Evolutionary conservation across 75 land plant species (phyloP), one percentile per base, ranked within the genome.

Genomic region (Cupressus sempervirens): DNA sequence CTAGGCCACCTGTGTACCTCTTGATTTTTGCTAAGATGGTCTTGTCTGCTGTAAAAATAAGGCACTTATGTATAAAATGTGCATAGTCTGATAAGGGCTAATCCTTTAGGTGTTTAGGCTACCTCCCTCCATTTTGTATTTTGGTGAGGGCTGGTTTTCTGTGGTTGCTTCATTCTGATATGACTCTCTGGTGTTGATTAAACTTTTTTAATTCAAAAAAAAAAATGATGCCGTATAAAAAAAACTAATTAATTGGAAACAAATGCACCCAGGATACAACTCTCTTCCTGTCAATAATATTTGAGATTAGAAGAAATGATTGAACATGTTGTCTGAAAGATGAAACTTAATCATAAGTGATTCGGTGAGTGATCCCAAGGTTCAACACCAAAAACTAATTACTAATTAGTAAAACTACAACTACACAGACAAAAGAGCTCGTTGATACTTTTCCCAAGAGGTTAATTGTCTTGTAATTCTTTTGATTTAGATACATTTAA

Each of bases 371-470:
- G 48, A 40, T 0, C 8, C 29, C 26, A 38, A 43, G 20, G 5
- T 23, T 13, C 26, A 38, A 43, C 80, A 77, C n/a, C 0, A 77
- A 77, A 77, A 77, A 5, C 48, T 77, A 77, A 48, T 46, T 41
- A 43, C n/a, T n/a, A n/a, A n/a, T n/a, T n/a, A n/a, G 50, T 46
- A 79, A 79, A 77, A 79, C 81, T 79, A 26, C 26, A 79, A 79
- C 23, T 26, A 30, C 4, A 70, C 14, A 32, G 32, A 70, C 14
- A 70, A 6, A 10, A 32, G 74, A 30, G 14, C 32, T 13, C 23
- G n/a, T 2, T 30, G 34, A 70, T 30, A 9, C 32, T 68, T 26
- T 68, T 68, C 72, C 72, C 72, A 70, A 30, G 35, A 70, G 11
- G 23, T 32, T 3, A 32, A 10, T 10, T 70, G 32, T 70, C 74